Conservation (phyloP, 352 stramenopile species). For the Phytophthora constricta region DNA sequence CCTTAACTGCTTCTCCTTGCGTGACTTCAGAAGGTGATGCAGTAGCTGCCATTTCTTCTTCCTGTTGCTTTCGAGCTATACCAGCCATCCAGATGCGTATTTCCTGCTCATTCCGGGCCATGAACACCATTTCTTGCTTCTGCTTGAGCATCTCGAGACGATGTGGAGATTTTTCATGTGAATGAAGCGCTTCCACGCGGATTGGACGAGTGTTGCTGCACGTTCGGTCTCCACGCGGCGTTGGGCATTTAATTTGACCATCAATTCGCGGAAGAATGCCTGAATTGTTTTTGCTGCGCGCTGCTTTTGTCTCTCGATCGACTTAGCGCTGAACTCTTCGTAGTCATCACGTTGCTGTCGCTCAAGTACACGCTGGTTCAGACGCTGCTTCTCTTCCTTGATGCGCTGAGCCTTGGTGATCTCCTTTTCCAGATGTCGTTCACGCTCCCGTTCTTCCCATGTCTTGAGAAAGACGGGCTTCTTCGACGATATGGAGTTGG, state of each 20-base stretch:
- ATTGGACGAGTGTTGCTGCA: slow-evolving; percentile 43
- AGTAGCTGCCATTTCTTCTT: not conserved
- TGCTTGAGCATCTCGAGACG: slow-evolving; percentile 20
- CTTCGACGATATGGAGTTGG: slow-evolving; percentile 38
- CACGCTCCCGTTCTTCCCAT: slow-evolving; percentile 75
- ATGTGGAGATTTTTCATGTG: slow-evolving; percentile 31
- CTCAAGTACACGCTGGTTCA: slow-evolving; percentile 48
- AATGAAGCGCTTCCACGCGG: slow-evolving; percentile 35
- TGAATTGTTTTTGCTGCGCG: slow-evolving; percentile 39
- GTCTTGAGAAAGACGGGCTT: slow-evolving; percentile 71
- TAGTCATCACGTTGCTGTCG: slow-evolving; percentile 35
- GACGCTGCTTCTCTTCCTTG: slow-evolving; percentile 62
- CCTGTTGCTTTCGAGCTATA: slow-evolving; percentile 15
- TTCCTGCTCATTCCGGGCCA: slow-evolving; percentile 50
- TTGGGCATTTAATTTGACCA: not conserved
- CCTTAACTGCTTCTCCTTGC: not conserved
- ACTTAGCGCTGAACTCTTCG: slow-evolving; percentile 15
- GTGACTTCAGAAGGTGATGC: slow-evolving; percentile 14
- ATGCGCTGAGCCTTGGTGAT: slow-evolving; percentile 62
- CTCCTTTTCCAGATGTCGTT: slow-evolving; percentile 67
- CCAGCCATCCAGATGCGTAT: slow-evolving; percentile 16
- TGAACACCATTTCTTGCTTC: slow-evolving; percentile 30
- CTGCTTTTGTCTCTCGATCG: slow-evolving; percentile 28
- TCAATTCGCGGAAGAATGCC: slow-evolving; percentile 23
- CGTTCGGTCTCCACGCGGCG: not conserved